phyloP scores from a whole-genome alignment of 176 grass and related monocot genomes.

The Alloteropsis semialata region DNA sequence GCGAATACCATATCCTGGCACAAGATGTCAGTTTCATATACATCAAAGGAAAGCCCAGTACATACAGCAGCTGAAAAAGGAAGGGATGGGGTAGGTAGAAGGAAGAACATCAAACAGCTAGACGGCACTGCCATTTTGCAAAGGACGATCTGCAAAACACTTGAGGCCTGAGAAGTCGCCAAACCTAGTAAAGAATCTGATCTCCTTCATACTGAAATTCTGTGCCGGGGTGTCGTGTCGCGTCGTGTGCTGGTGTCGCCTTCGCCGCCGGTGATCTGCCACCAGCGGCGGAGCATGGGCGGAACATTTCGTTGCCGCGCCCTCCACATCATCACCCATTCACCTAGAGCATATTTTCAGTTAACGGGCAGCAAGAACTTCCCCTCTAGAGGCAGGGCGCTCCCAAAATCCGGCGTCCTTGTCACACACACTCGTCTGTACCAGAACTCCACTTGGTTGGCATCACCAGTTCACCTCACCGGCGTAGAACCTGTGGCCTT shows the following conservation, averaged over 20 bases:
- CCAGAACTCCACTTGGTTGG: conserved; percentile 3
- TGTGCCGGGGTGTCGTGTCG: conserved; percentile 1
- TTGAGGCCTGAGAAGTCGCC: conserved; percentile 14
- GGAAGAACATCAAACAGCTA: conserved; percentile 40
- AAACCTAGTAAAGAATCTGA: conserved; percentile 42
- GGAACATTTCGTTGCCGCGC: too few relatives aligned
- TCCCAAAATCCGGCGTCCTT: conserved; percentile 14
- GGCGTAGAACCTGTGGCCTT: background rate
- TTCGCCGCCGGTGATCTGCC: conserved; percentile 12
- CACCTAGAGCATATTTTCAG: conserved; percentile 27
- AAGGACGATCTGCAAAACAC: conserved; percentile 13
- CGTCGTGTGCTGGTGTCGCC: conserved; percentile 11
- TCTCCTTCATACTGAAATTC: conserved; percentile 10
- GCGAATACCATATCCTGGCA: background rate
- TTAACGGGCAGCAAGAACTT: conserved; percentile 9
- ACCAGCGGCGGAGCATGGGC: conserved; percentile 21
- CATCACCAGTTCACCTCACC: background rate
- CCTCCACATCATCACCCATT: conserved; percentile 10
- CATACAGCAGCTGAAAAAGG: conserved; percentile 6
- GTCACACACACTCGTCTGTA: background rate
- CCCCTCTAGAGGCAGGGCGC: background rate
- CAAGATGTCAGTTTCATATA: conserved; percentile 9
- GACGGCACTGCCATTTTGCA: conserved; percentile 11
- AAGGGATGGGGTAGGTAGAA: background rate
- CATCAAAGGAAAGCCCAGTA: background rate